Percentiles rank a stretch among this genome's conserved stretches.
phyloP scores from a whole-genome alignment of 768 basidiomycete species.

The Trametes punicea region DNA sequence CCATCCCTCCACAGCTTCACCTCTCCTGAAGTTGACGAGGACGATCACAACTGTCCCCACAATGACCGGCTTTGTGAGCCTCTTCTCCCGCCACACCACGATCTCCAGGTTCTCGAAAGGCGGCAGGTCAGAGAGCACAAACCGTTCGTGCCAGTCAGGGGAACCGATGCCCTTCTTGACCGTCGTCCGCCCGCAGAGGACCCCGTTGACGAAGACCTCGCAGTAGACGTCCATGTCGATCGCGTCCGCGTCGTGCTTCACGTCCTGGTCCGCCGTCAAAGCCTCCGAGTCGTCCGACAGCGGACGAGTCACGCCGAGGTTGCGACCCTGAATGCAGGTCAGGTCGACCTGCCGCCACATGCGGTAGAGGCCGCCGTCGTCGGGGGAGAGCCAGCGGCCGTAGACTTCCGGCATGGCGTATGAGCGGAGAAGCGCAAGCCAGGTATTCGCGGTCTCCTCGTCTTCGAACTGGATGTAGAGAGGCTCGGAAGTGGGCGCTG shows the following conservation, averaged over 20 bases:
- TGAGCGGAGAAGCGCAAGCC: constrained; percentile 77
- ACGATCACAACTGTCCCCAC: constrained; percentile 65
- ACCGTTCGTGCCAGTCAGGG: constrained; percentile 82
- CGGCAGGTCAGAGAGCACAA: constrained; percentile 71
- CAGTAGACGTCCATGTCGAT: constrained; percentile 72
- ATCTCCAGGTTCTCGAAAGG: constrained; percentile 72
- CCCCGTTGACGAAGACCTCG: constrained; percentile 70
- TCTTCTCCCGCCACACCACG: constrained; percentile 68
- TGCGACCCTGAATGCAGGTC: constrained; percentile 68
- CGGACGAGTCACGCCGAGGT: constrained; percentile 54
- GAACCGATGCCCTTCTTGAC: constrained; percentile 62
- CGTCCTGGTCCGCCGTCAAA: constrained; percentile 33
- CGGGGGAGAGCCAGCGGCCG: constrained; percentile 50
- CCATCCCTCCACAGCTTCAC: constrained; percentile 80
- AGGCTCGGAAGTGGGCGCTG: constrained; percentile 51
- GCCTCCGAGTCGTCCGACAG: constrained; percentile 25
- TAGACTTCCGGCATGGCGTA: constrained; percentile 81
- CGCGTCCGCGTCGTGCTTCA: constrained; percentile 36
- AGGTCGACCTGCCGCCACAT: constrained; percentile 86
- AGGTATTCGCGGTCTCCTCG: constrained; percentile 61
- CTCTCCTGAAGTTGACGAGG: constrained; percentile 67
- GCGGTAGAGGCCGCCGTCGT: constrained; percentile 74
- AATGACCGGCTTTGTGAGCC: constrained; percentile 48
- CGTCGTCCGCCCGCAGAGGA: constrained; percentile 70
- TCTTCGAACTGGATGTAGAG: constrained; percentile 73